Evolutionary conservation across 2,329 filamentous ascomycete genomes (phyloP).

Genomic region (Penicillium freii): DNA sequence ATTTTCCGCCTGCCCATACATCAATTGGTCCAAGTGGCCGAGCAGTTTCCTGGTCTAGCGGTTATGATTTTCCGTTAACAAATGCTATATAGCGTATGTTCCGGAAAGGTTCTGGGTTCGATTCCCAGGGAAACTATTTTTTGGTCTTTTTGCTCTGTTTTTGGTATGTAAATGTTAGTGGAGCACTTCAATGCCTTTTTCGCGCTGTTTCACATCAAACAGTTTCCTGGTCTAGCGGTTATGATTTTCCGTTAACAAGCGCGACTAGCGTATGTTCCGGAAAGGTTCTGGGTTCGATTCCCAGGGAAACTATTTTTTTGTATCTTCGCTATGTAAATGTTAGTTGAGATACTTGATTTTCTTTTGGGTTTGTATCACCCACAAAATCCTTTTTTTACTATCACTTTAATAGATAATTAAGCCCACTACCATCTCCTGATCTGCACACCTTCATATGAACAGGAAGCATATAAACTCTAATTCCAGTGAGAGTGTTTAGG

Average conservation of each 20-base stretch:
- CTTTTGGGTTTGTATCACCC: background rate
- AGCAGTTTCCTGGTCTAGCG: conserved; percentile 9
- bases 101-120: conserved; percentile 9
- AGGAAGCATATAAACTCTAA: no score
- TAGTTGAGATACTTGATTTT: background rate
- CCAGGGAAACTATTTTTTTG: conserved; percentile 9
- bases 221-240: conserved; percentile 4
- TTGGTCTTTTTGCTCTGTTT: background rate
- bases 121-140: conserved; percentile 8
- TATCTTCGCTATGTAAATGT: background rate
- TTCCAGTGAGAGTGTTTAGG: no score
- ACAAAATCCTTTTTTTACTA: background rate
- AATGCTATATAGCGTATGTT: background rate
- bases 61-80: conserved; percentile 10
- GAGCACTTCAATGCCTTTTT: no score
- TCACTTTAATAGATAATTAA: background rate
- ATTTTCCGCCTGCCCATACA: fast-evolving
- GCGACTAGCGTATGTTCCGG: background rate
- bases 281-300: conserved; percentile 7
- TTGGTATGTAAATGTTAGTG: no score
- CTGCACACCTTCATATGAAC: no score
- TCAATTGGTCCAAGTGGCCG: background rate
- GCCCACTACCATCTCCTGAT: background rate
- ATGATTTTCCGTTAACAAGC: conserved; percentile 6
- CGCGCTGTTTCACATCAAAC: background rate